Base-by-base conservation (phyloP, 2,329 filamentous ascomycete genomes). In the Thermomyces lanuginosus region DNA sequence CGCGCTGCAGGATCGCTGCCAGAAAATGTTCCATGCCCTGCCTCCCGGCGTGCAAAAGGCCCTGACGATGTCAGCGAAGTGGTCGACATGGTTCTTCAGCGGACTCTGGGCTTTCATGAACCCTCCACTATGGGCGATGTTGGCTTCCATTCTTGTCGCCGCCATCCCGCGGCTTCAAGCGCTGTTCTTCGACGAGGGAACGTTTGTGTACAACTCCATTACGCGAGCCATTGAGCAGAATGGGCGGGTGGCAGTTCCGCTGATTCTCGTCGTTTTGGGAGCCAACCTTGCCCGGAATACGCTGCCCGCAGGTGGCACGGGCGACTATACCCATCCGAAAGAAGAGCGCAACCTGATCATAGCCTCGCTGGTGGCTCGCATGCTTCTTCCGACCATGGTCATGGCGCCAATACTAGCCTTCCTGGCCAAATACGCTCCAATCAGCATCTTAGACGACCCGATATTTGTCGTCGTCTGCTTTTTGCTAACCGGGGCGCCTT, bases 391-490 rank as follows among this genome's bases (percentile, higher is more conserved):
- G 1, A 92, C 81, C 0, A 45, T 91, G 21, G 69, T 93, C 50
- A 95, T 95, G 81, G 80, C 83, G 0, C 89, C 89, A 2, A 60
- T 95, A 23, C 59, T 98, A 18, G 86, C 86, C 0, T 36, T 95
- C 9, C 67, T 77, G 23, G 89, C 89, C 32, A 95, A 93, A 49
- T 93, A 76, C 45, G 69, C 92, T 14, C 82, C 82, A 2, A 68
- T 98, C 45, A 91, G 80, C 60, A 95, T 98, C 41, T 63, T 98
- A 17, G 89, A 91, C 48, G 89, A 98, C 47, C 89, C 89, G 6
- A 98, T 98, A 43, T 98, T 98, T 53, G 75, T 98, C 40, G 81
- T 98, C 40, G 89, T 98, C 18, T 93, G 84, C 57, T 98, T 95
- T 66, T 63, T 98, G 37, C 76, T 98, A 39, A 86, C 82, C 0